A percentile compares a stretch with the other conserved stretches of the same genome.
Evolutionary conservation across 192 early-diverging fungal genomes (phyloP).

Genomic region (Piromyces finnis): DNA sequence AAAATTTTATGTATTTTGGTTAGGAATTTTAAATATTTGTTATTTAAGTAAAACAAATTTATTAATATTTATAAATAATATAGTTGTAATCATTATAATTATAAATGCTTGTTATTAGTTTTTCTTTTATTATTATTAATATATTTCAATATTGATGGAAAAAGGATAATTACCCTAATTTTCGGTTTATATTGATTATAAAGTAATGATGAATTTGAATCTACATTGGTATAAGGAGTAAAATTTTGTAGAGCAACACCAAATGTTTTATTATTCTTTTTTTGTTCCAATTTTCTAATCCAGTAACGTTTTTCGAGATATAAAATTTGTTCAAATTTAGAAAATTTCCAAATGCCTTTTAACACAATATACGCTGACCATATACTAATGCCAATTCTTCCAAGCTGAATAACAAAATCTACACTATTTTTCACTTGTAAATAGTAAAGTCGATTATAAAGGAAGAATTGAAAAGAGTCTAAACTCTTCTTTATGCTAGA

Average conservation of each 20-base stretch:
- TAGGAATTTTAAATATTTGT: no score
- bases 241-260: background rate
- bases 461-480: no score
- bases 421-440: background rate
- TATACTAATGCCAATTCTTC: background rate
- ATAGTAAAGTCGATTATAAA: background rate
- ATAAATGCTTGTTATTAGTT: no score
- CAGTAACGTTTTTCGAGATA: background rate
- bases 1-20: no score
- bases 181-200: background rate
- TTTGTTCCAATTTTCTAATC: background rate
- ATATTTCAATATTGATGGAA: no score
- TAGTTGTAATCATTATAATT: no score
- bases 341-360: background rate
- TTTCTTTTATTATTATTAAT: no score
- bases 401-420: background rate
- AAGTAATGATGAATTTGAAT: background rate
- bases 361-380: background rate
- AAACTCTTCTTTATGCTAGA: no score
- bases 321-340: background rate
- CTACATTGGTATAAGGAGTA: background rate
- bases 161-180: background rate
- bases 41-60: no score
- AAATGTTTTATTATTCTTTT: background rate
- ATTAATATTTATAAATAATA: no score